Evolutionary conservation across 345 rosid species (phyloP).

Genomic region (Salix caprea): DNA sequence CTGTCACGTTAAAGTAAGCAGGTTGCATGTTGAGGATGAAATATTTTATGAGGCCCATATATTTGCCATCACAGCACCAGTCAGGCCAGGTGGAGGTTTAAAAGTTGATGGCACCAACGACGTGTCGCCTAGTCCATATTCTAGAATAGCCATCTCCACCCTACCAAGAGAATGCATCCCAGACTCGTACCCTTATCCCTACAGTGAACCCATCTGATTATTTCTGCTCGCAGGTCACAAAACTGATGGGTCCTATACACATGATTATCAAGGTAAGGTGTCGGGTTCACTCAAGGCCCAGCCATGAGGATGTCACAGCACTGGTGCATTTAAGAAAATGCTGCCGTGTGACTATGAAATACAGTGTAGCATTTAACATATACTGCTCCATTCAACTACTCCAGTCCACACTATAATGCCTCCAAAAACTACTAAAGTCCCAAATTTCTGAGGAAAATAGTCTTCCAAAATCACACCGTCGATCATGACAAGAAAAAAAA

Average conservation of each 20-base stretch:
- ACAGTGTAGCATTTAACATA: background rate
- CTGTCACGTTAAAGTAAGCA: background rate
- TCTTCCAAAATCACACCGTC: too few relatives aligned
- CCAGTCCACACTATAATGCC: too few relatives aligned
- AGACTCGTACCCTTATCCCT: background rate
- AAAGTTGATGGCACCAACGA: constrained; percentile 13
- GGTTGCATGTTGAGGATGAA: constrained; percentile 5
- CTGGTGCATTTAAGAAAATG: background rate
- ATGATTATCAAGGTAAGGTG: background rate
- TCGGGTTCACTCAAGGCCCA: background rate
- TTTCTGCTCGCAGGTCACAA: background rate
- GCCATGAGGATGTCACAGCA: background rate
- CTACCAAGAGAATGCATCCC: background rate
- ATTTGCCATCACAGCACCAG: constrained; percentile 12
- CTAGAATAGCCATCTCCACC: constrained; percentile 3
- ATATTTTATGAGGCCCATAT: constrained; percentile 16
- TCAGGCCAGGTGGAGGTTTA: constrained; percentile 10
- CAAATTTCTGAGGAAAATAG: background rate
- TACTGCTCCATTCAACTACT: too few relatives aligned
- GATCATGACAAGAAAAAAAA: too few relatives aligned
- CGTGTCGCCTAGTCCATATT: constrained; percentile 13
- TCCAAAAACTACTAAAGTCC: background rate
- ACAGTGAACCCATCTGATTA: background rate
- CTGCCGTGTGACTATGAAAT: background rate
- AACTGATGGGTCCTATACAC: background rate